These are phyloP conservation scores for Protea cynaroides DNA, from an alignment of 164 flowering plant genomes.

Conservation along the genomic window DNA sequence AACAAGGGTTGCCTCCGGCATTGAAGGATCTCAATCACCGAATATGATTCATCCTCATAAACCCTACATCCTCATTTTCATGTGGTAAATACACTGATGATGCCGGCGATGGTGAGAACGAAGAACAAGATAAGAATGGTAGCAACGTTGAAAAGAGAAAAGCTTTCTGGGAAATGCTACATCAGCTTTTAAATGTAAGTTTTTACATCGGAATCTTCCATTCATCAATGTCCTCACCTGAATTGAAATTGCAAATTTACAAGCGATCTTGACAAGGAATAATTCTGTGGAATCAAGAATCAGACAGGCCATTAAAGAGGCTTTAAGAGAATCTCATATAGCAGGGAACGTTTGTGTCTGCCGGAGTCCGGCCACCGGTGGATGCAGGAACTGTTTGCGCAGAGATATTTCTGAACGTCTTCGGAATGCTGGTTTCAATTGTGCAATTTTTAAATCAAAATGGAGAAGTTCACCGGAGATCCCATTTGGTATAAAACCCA, in stretches of 20 bases:
- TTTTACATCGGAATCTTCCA: too few relatives aligned
- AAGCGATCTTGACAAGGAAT: conserved; percentile 53
- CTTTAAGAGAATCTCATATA: conserved; percentile 33
- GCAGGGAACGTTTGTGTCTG: conserved; percentile 39
- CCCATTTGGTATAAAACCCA: conserved; percentile 54
- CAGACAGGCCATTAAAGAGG: conserved; percentile 48
- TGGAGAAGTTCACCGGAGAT: conserved; percentile 67
- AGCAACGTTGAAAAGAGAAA: conserved; percentile 8
- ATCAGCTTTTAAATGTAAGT: conserved; percentile 25
- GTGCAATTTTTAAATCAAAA: conserved; percentile 67
- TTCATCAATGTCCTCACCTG: too few relatives aligned
- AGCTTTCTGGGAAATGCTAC: conserved; percentile 27
- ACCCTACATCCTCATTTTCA: too few relatives aligned
- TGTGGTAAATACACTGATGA: neutral
- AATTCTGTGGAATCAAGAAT: conserved; percentile 57
- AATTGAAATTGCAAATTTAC: conserved; percentile 12
- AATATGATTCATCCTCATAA: too few relatives aligned
- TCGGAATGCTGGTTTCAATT: conserved; percentile 41
- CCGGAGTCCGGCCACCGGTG: conserved; percentile 26
- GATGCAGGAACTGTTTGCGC: conserved; percentile 60
- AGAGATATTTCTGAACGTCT: conserved; percentile 45
- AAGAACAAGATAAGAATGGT: conserved; percentile 5
- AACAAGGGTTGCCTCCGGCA: too few relatives aligned
- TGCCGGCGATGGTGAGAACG: conserved; percentile 1
- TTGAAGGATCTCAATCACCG: too few relatives aligned